Evolutionary conservation across 768 basidiomycete genomes (phyloP).

Genomic region (Leccinum boreale): DNA sequence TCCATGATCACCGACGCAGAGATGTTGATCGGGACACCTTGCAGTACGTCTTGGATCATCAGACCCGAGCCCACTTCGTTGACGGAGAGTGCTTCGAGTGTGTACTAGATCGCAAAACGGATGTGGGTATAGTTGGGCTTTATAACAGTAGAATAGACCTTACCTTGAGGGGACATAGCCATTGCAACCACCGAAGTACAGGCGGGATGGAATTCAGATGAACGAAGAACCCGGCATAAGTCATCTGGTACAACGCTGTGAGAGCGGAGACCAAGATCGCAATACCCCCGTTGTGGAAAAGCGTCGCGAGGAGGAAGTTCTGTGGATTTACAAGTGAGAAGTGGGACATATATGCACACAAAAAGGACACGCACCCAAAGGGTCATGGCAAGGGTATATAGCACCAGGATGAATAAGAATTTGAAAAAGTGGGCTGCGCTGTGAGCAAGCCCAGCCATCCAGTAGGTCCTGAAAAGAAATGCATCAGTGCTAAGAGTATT

Average conservation of each 20-base stretch:
- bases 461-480: constrained; percentile 61
- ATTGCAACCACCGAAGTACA: constrained; percentile 91
- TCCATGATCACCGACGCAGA: constrained; percentile 87
- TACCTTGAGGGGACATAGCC: constrained; percentile 77
- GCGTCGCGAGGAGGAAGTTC: constrained; percentile 88
- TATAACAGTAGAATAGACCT: not conserved
- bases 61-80: constrained; percentile 92
- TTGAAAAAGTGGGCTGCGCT: constrained; percentile 90
- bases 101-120: constrained; percentile 35
- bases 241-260: constrained; percentile 77
- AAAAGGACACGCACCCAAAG: constrained; percentile 59
- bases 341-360: not conserved
- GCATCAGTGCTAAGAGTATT: constrained; percentile 3
- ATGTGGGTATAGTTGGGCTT: not conserved
- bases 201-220: constrained; percentile 82
- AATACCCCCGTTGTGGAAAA: constrained; percentile 84
- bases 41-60: constrained; percentile 72
- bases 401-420: constrained; percentile 83
- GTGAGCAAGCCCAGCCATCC: constrained; percentile 89
- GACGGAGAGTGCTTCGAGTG: constrained; percentile 81
- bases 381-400: constrained; percentile 83
- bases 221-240: constrained; percentile 90
- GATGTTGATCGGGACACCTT: constrained; percentile 79
- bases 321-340: constrained; percentile 24
- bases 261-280: constrained; percentile 86